Evolutionary conservation across 805 yeast species (phyloP), one percentile per base, ranked within the genome.

Genomic region (Alloascoidea hylecoeti): DNA sequence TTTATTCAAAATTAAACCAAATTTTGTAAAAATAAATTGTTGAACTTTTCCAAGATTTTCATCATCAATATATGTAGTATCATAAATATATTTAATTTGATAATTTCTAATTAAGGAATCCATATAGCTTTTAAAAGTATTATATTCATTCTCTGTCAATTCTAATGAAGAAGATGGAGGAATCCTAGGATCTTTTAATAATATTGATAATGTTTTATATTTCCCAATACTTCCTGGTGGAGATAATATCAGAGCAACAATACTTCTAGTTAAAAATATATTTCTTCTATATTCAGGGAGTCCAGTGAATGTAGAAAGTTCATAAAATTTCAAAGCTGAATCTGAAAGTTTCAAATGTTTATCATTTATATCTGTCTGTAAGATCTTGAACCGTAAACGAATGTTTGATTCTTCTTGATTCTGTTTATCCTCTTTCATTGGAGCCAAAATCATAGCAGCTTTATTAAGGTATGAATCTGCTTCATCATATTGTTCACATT

Each of bases 391-490:
- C n/a, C n/a, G 9, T 23, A 23, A 23, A 9, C n/a, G 9, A 9
- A 23, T 9, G n/a, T n/a, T 23, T 9, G 30, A 23, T 23, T 23
- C 30, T 23, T 23, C 30, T 9, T 23, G 13, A 23, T 23, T 23
- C 9, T 9, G n/a, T n/a, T n/a, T 23, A n/a, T 23, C n/a, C n/a
- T 23, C 30, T n/a, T 9, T 9, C 13, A 23, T 9, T 23, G 30
- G 30, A 9, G 30, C 30, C 30, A 23, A n/a, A 9, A n/a, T 23
- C n/a, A 23, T 23, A n/a, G 30, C 30, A 23, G 30, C 30, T 23
- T 23, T 23, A 23, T 23, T 23, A 9, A 23, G 9, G 30, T 23
- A 23, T 9, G n/a, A 23, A 23, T 23, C 30, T 9, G 30, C 30
- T 9, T 23, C n/a, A n/a, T n/a, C n/a, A 23, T 9, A 23, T 9